These are phyloP conservation scores for Trichoderma gracile DNA, from an alignment of 2,329 filamentous ascomycete genomes.

Conservation along the genomic window DNA sequence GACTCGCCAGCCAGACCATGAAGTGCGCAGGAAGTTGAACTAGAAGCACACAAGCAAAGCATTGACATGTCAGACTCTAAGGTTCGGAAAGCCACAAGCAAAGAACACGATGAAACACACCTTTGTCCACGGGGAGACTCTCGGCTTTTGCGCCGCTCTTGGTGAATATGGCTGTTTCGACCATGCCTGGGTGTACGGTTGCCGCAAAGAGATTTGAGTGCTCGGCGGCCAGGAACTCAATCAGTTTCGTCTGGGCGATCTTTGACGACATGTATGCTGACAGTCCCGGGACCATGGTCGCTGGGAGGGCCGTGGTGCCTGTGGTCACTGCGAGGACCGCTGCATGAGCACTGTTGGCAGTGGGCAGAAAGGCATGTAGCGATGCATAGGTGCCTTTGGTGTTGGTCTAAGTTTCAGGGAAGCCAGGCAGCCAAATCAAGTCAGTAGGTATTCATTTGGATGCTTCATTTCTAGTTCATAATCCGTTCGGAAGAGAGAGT, in stretches of 20 bases:
- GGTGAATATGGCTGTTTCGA: constrained; percentile 31
- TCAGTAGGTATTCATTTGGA: too few relatives aligned
- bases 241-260: constrained; percentile 29
- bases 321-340: constrained; percentile 30
- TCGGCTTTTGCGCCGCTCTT: constrained; percentile 31
- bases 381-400: constrained; percentile 20
- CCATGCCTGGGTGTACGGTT: constrained; percentile 32
- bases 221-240: constrained; percentile 33
- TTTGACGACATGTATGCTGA: constrained; percentile 20
- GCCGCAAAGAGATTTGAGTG: constrained; percentile 32
- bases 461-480: too few relatives aligned
- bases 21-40: constrained; percentile 44
- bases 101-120: constrained; percentile 21
- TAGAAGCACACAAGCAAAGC: background rate
- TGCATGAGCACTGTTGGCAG: constrained; percentile 25
- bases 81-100: background rate
- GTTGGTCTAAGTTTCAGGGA: constrained; percentile 4
- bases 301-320: constrained; percentile 29
- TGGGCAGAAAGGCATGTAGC: constrained; percentile 20
- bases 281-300: constrained; percentile 27
- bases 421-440: too few relatives aligned
- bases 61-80: background rate
- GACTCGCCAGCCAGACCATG: constrained; percentile 46
- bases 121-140: constrained; percentile 30
- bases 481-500: background rate